Evolutionary conservation across 768 basidiomycete genomes (phyloP).

Genomic region (Mycena olivaceomarginata): DNA sequence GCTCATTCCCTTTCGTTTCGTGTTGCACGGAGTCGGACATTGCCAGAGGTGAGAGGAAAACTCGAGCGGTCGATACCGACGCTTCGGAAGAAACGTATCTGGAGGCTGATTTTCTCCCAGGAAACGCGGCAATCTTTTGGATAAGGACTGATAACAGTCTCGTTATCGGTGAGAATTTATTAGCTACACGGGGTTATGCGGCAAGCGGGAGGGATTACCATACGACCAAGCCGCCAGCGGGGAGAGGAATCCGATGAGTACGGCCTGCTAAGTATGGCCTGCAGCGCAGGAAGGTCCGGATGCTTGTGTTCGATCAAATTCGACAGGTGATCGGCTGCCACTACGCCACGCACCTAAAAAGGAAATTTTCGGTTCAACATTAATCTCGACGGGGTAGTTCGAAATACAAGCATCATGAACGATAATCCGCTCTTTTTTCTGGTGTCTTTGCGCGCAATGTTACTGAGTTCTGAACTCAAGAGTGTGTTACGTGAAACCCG

Average conservation of each 20-base stretch:
- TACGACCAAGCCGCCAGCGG: not conserved
- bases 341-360: not conserved
- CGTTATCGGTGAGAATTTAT: conserved; percentile 16
- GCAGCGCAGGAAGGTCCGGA: no score
- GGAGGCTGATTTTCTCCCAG: conserved; percentile 3
- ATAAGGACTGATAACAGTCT: not conserved
- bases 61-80: not conserved
- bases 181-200: not conserved
- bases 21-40: conserved; percentile 40
- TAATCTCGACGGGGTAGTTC: not conserved
- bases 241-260: no score
- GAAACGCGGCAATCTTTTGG: not conserved
- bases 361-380: not conserved
- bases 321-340: not conserved
- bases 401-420: no score
- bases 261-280: no score
- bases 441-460: no score
- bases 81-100: not conserved
- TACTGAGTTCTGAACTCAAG: no score
- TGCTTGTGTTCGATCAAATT: not conserved
- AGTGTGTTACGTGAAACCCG: no score
- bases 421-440: no score
- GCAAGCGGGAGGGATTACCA: not conserved
- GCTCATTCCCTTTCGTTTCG: conserved; percentile 41
- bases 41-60: conserved; percentile 22